phyloP scores from a whole-genome alignment of 805 yeast genomes.

The Metschnikowia similis region DNA sequence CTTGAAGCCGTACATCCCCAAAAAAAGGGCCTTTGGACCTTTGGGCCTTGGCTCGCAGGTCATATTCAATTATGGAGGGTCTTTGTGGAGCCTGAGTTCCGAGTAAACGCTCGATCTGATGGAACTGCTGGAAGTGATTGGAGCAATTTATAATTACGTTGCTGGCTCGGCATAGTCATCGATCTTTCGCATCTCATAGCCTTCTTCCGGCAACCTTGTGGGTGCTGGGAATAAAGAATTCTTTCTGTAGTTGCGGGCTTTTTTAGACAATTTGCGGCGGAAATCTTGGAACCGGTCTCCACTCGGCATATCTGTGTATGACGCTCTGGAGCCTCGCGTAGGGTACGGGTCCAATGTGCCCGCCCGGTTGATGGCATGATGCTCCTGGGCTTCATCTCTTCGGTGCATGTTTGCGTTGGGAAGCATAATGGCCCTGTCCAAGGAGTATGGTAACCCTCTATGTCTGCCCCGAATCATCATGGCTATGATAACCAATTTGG shows the following conservation, averaged over 20 bases:
- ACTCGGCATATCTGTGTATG: constrained; percentile 8
- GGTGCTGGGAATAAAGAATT: constrained; percentile 18
- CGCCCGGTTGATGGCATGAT: constrained; percentile 38
- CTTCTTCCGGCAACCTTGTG: constrained; percentile 14
- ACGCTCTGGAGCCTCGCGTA: constrained; percentile 5
- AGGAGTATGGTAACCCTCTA: constrained; percentile 89
- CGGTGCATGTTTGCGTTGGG: constrained; percentile 64
- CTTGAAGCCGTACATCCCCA: too few relatives aligned
- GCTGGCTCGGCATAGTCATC: background rate
- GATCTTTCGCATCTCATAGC: constrained; percentile 7
- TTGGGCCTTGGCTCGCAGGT: too few relatives aligned
- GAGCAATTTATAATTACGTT: background rate
- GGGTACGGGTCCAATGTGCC: constrained; percentile 12
- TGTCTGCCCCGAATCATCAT: constrained; percentile 94
- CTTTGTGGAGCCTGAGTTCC: too few relatives aligned
- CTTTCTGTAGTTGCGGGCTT: constrained; percentile 13
- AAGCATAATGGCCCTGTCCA: constrained; percentile 90
- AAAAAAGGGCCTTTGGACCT: too few relatives aligned
- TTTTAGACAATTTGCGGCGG: constrained; percentile 9
- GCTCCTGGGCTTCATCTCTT: constrained; percentile 58
- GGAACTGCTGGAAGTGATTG: background rate
- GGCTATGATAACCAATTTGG: constrained; percentile 81
- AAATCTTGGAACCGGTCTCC: constrained; percentile 9
- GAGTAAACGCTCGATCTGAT: too few relatives aligned
- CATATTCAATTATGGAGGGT: too few relatives aligned